Evolutionary conservation across 2,329 filamentous ascomycete genomes (phyloP).

Genomic region (Monilinia polystroma): DNA sequence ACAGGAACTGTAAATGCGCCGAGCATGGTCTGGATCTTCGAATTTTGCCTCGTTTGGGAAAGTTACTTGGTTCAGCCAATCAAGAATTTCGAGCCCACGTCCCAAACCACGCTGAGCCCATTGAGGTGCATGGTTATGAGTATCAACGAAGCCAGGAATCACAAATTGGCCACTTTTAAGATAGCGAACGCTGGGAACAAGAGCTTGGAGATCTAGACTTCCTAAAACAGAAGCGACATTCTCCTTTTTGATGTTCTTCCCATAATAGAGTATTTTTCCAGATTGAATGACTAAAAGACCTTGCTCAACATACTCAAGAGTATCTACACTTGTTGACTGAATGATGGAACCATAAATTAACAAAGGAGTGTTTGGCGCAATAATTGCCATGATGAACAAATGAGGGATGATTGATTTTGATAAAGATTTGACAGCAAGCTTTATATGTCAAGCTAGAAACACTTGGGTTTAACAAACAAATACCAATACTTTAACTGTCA

Average conservation of each 20-base stretch:
- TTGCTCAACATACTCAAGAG: constrained; percentile 22
- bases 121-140: constrained; percentile 66
- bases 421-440: background rate
- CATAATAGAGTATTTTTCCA: constrained; percentile 17
- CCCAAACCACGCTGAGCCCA: constrained; percentile 46
- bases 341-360: constrained; percentile 24
- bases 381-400: constrained; percentile 3
- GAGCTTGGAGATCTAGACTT: constrained; percentile 1
- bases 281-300: constrained; percentile 23
- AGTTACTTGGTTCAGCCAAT: constrained; percentile 64
- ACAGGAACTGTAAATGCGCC: constrained; percentile 70
- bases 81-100: constrained; percentile 43
- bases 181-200: constrained; percentile 10
- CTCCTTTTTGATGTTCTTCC: constrained; percentile 12
- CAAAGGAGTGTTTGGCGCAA: constrained; percentile 17
- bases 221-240: constrained; percentile 8
- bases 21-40: constrained; percentile 58
- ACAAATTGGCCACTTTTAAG: constrained; percentile 45
- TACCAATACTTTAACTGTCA: background rate
- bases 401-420: background rate
- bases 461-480: background rate
- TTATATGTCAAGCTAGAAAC: background rate
- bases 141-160: constrained; percentile 63
- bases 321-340: constrained; percentile 20
- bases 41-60: constrained; percentile 70